Evolutionary conservation across 2,329 filamentous ascomycete species (phyloP).

Genomic region (Xylariaceae sp.): DNA sequence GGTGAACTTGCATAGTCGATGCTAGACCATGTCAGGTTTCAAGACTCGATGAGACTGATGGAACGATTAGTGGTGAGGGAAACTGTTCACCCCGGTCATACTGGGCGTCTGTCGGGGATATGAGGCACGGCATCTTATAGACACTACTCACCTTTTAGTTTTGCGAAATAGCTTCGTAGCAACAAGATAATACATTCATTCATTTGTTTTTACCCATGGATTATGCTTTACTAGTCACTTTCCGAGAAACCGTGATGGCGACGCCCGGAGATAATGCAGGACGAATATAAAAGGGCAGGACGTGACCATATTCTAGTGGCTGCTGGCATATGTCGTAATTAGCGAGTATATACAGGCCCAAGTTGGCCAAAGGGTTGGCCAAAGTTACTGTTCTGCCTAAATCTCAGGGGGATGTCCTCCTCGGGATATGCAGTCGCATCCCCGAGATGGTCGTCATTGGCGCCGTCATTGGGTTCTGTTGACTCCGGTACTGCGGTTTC

Average conservation of each 20-base stretch:
- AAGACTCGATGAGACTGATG: background rate
- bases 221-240: background rate
- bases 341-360: slow-evolving; percentile 8
- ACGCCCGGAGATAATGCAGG: background rate
- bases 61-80: too few species aligned
- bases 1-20: slow-evolving; percentile 15
- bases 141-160: too few species aligned
- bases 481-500: slow-evolving; percentile 7
- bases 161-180: too few species aligned
- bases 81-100: too few species aligned
- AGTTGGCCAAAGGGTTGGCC: slow-evolving; percentile 29
- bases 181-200: too few species aligned
- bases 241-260: background rate
- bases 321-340: background rate
- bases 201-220: too few species aligned
- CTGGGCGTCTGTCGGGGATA: too few species aligned
- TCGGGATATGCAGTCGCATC: slow-evolving; percentile 17
- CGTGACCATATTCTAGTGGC: background rate
- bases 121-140: too few species aligned
- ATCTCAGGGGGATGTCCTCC: slow-evolving; percentile 24
- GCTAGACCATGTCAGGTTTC: background rate
- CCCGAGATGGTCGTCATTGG: slow-evolving; percentile 13
- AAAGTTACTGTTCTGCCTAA: slow-evolving; percentile 29
- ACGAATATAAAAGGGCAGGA: slow-evolving; percentile 7
- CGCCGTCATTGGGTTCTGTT: slow-evolving; percentile 10